Conservation (phyloP, 1,284 basidiomycete genomes). For the Neonothopanus nambi region DNA sequence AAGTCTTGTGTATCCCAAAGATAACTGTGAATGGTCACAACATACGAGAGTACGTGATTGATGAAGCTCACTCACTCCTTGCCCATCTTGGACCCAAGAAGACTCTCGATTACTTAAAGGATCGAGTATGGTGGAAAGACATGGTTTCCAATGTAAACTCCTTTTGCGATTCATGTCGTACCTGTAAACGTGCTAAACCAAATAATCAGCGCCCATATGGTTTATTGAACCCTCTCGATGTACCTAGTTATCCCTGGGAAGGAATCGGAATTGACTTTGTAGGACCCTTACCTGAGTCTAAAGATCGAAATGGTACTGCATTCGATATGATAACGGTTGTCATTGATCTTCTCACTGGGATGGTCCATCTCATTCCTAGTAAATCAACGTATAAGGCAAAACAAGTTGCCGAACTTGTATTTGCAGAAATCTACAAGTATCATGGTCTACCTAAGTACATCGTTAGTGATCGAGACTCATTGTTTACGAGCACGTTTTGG, state of each 20-base stretch:
- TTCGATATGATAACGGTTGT: slow-evolving; percentile 34
- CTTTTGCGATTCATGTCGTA: slow-evolving; percentile 27
- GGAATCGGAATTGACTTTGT: slow-evolving; percentile 38
- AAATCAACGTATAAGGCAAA: too few relatives aligned
- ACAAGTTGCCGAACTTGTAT: too few relatives aligned
- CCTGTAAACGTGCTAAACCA: slow-evolving; percentile 28
- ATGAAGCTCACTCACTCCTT: slow-evolving; percentile 29
- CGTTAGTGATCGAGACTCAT: too few relatives aligned
- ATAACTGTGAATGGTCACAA: slow-evolving; percentile 15
- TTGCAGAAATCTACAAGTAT: too few relatives aligned
- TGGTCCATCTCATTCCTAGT: too few relatives aligned
- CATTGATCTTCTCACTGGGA: slow-evolving; percentile 34
- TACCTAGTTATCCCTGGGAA: slow-evolving; percentile 28
- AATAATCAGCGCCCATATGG: slow-evolving; percentile 26
- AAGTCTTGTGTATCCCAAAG: slow-evolving; percentile 20
- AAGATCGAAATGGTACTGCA: slow-evolving; percentile 23
- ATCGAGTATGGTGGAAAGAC: slow-evolving; percentile 31
- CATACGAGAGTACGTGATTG: slow-evolving; percentile 27
- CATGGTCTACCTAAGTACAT: too few relatives aligned
- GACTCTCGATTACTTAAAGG: slow-evolving; percentile 26
- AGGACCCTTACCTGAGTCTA: slow-evolving; percentile 33
- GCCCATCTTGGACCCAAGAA: slow-evolving; percentile 30
- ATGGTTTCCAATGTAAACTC: slow-evolving; percentile 23
- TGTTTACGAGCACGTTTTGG: too few relatives aligned
- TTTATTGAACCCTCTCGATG: slow-evolving; percentile 24